Conservation (phyloP, 1,139 yeast species). For the Entelexis paramagnoliae region DNA sequence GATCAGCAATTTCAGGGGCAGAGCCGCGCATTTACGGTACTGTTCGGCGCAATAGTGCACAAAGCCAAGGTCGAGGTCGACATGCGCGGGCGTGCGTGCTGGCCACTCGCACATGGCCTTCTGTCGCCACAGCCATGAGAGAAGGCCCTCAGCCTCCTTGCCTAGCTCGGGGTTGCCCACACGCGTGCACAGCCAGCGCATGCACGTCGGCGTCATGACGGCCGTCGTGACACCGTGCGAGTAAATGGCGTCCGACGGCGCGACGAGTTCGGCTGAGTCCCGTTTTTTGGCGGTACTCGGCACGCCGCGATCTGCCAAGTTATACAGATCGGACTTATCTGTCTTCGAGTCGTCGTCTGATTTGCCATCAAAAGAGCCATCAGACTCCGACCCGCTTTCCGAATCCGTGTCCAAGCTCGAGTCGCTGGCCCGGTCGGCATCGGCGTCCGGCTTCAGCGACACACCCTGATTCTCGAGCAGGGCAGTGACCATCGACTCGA, state of each 20-base stretch:
- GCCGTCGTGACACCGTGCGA: slow-evolving; percentile 21
- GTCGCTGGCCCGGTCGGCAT: background rate
- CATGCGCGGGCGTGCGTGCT: background rate
- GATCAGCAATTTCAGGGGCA: slow-evolving; percentile 4
- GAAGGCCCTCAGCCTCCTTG: slow-evolving; percentile 10
- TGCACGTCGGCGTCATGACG: slow-evolving; percentile 17
- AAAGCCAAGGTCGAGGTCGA: background rate
- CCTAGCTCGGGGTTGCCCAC: slow-evolving; percentile 19
- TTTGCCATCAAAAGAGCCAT: background rate
- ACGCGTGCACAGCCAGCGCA: slow-evolving; percentile 20
- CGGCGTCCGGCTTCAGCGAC: background rate
- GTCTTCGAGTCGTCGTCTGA: background rate
- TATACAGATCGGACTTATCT: background rate
- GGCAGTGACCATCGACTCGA: slow-evolving; percentile 29
- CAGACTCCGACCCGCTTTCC: background rate
- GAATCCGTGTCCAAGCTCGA: background rate
- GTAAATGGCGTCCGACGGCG: slow-evolving; percentile 9
- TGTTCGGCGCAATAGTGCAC: slow-evolving; percentile 7
- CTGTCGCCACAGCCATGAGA: slow-evolving; percentile 16
- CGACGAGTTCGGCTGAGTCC: slow-evolving; percentile 1
- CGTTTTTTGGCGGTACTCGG: slow-evolving; percentile 12
- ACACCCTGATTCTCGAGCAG: slow-evolving; percentile 18
- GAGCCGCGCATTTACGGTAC: background rate
- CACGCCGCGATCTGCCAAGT: slow-evolving; percentile 9
- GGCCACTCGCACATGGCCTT: slow-evolving; percentile 1